Conservation (phyloP, 306 rosid species). For the Casuarina equisetifolia region DNA sequence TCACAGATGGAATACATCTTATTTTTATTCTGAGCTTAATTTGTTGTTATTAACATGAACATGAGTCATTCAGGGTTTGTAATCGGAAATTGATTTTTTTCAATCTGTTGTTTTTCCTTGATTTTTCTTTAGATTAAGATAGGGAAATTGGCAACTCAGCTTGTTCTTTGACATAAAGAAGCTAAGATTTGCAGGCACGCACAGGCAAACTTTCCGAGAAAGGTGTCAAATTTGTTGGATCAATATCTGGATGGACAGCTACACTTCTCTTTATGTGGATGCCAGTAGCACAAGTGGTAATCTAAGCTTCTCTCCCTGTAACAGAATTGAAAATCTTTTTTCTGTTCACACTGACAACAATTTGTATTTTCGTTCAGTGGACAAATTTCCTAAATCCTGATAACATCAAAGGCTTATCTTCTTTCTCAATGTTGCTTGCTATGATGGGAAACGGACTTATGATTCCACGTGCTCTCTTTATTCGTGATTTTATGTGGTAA, state of each 20-base stretch:
- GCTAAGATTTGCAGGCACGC: slow-evolving; percentile 64
- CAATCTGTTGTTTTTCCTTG: slow-evolving; percentile 8
- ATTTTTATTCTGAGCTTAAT: neutral
- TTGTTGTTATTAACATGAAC: neutral
- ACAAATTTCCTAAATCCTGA: slow-evolving; percentile 92
- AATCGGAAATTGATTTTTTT: slow-evolving; percentile 18
- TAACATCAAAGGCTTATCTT: slow-evolving; percentile 92
- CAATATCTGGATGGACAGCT: slow-evolving; percentile 95
- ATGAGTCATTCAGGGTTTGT: slow-evolving; percentile 2
- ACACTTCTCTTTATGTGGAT: slow-evolving; percentile 99
- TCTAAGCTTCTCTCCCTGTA: slow-evolving; percentile 5
- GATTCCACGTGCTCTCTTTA: slow-evolving; percentile 81
- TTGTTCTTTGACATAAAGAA: slow-evolving; percentile 22
- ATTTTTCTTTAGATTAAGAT: slow-evolving; percentile 7
- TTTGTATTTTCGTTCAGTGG: slow-evolving; percentile 63
- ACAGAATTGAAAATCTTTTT: slow-evolving; percentile 11
- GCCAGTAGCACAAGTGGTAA: slow-evolving; percentile 95
- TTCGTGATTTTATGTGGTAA: slow-evolving; percentile 96
- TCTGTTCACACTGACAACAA: slow-evolving; percentile 14
- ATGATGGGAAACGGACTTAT: slow-evolving; percentile 90
- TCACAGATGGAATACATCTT: neutral
- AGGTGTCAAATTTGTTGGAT: slow-evolving; percentile 82
- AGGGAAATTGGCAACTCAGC: slow-evolving; percentile 28
- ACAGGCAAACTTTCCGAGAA: slow-evolving; percentile 70
- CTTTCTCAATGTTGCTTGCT: slow-evolving; percentile 88